A percentile compares a stretch with the other conserved stretches of the same genome.
Evolutionary conservation across 306 rosid species (phyloP).

Genomic region (Hylodesmum podocarpum): DNA sequence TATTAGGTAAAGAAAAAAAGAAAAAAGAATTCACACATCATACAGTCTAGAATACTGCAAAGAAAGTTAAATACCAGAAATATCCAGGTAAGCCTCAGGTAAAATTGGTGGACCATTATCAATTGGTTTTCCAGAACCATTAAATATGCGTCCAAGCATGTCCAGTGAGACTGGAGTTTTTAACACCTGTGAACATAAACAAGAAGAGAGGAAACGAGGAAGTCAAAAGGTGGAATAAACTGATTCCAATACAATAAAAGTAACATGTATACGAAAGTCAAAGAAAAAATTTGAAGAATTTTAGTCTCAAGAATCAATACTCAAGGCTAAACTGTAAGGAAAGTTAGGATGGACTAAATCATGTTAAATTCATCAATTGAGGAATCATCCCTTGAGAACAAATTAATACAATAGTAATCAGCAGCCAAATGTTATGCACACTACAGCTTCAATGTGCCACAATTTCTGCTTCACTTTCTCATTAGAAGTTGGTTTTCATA

Average conservation of each 20-base stretch:
- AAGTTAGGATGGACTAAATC: neutral
- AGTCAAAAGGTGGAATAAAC: conserved; percentile 22
- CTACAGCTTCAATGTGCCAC: neutral
- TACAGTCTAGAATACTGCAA: neutral
- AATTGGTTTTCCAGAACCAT: conserved; percentile 99
- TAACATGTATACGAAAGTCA: conserved; percentile 13
- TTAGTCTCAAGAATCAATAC: conserved; percentile 14
- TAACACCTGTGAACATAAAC: conserved; percentile 63
- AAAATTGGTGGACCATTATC: conserved; percentile 98
- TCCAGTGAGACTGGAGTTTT: conserved; percentile 98
- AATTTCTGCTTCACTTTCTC: neutral
- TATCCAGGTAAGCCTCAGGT: conserved; percentile 99
- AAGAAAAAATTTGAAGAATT: neutral
- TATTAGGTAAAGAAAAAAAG: neutral
- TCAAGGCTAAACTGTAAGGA: neutral
- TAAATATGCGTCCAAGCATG: conserved; percentile 98
- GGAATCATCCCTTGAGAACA: neutral
- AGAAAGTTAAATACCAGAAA: conserved; percentile 59
- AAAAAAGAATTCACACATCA: neutral
- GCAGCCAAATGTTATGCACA: neutral
- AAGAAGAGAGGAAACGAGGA: conserved; percentile 6
- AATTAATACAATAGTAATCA: conserved; percentile 6
- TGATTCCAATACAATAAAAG: conserved; percentile 6
- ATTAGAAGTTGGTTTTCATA: neutral
- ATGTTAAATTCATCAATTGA: neutral